Evolutionary conservation across 1,284 basidiomycete genomes (phyloP).

Genomic region (Ganoderma meredithae): DNA sequence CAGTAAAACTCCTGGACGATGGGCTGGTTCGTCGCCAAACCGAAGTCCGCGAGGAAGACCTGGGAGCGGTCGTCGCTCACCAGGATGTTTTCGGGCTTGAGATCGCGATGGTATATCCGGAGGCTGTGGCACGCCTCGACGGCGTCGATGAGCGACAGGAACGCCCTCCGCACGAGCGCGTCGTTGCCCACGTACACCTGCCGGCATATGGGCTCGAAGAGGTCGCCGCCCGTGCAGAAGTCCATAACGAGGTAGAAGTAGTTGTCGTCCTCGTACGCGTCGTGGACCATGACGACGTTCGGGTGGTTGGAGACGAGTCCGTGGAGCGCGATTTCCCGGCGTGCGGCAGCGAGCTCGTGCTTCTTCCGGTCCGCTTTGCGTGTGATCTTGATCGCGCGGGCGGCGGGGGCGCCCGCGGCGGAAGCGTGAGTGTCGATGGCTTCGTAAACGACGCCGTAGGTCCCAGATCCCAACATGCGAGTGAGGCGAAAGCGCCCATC

Average conservation of each 20-base stretch:
- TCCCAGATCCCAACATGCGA: slow-evolving; percentile 17
- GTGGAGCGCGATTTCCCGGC: slow-evolving; percentile 50
- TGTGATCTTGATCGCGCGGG: slow-evolving; percentile 27
- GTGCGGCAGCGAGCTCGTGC: slow-evolving; percentile 15
- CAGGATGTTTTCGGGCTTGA: slow-evolving; percentile 79
- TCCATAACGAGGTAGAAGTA: slow-evolving; percentile 68
- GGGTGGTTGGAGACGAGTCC: slow-evolving; percentile 58
- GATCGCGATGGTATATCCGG: slow-evolving; percentile 71
- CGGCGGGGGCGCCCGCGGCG: slow-evolving; percentile 56
- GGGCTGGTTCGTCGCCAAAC: slow-evolving; percentile 61
- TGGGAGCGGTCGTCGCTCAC: slow-evolving; percentile 52
- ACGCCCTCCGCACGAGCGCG: slow-evolving; percentile 54
- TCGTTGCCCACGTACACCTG: slow-evolving; percentile 57
- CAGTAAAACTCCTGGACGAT: slow-evolving; percentile 56
- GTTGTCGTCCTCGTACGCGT: slow-evolving; percentile 57
- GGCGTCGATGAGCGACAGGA: slow-evolving; percentile 67
- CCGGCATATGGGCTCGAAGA: slow-evolving; percentile 65
- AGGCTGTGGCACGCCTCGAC: slow-evolving; percentile 64
- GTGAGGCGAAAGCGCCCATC: slow-evolving; percentile 51
- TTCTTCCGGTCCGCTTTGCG: slow-evolving; percentile 36
- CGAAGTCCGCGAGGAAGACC: slow-evolving; percentile 71
- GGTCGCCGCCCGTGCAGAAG: slow-evolving; percentile 67
- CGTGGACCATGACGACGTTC: slow-evolving; percentile 63
- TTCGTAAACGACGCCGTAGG: slow-evolving; percentile 22
- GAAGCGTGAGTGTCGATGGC: slow-evolving; percentile 57